Evolutionary conservation across 805 yeast species (phyloP).

Genomic region (Sugiyamaella chiloensis): DNA sequence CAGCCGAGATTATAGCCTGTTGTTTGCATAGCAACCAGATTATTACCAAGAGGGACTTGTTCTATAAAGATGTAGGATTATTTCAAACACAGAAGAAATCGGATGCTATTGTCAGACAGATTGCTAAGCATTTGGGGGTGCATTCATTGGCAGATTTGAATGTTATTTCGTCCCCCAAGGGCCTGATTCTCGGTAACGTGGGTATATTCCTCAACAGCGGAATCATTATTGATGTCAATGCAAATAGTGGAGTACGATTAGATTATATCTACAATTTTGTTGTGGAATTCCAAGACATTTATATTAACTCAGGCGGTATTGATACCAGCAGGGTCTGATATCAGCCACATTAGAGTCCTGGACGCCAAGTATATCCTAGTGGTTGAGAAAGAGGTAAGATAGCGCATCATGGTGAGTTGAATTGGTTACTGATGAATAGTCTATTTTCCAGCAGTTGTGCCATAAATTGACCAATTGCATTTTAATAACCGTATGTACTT

Average conservation of each 20-base stretch:
- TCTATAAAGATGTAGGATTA: slow-evolving; percentile 53
- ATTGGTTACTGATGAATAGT: no score
- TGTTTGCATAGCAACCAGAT: slow-evolving; percentile 19
- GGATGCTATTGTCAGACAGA: slow-evolving; percentile 38
- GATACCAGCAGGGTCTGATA: slow-evolving; percentile 37
- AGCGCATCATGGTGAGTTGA: neutral
- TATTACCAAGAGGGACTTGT: slow-evolving; percentile 53
- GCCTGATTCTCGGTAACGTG: slow-evolving; percentile 46
- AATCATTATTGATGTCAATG: neutral
- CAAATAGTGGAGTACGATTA: slow-evolving; percentile 10
- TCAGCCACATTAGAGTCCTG: slow-evolving; percentile 23
- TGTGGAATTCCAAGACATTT: neutral
- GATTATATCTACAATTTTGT: no score
- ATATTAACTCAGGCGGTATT: slow-evolving; percentile 21
- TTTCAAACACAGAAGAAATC: slow-evolving; percentile 46
- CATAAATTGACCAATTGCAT: no score
- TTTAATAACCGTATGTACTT: no score
- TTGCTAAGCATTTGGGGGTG: slow-evolving; percentile 40
- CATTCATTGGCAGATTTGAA: slow-evolving; percentile 40
- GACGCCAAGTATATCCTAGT: slow-evolving; percentile 38
- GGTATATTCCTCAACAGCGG: slow-evolving; percentile 16
- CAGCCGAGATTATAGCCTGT: slow-evolving; percentile 17
- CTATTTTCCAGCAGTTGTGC: slow-evolving; percentile 39
- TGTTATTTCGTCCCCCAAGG: slow-evolving; percentile 55
- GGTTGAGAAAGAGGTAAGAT: slow-evolving; percentile 48